Evolutionary conservation across 352 stramenopile species (phyloP), one percentile per base, ranked within the genome.

Genomic region (Phytophthora chlamydospora): DNA sequence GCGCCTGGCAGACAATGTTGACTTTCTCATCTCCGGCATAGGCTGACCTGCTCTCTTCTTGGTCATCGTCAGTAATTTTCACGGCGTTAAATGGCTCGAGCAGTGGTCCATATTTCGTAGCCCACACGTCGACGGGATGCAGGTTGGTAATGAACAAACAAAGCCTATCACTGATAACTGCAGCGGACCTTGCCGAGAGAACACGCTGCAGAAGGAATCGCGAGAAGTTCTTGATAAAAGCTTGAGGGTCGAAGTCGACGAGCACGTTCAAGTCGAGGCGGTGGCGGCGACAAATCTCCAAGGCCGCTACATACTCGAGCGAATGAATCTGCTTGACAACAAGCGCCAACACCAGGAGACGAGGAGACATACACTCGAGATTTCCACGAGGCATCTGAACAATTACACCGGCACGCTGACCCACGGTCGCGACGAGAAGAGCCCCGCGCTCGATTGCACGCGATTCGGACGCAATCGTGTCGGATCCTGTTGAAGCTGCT

Each of bases 381-480:
- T 95, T 95, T 31, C 86, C 86, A 9, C 86, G 83, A 14, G 82
- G 78, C 70, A 92, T 81, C 60, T 95, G 82, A 32, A 93, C 62
- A 48, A 93, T 66, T 5, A 91, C 82, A 41, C 70, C 78, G 4
- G 83, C 78, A 40, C 73, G 66, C 29, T 86, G 67, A 21, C 70
- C 69, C 5, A 90, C 46, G 3, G 82, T 76, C 6, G 72, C 82
- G 13, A 95, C 76, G 7, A 95, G 65, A 6, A 73, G 66, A 11
- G 86, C 76, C 2, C 86, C 86, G 13, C 78, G 83, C 29, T 93
- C 86, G 32, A 93, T 69, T n/a, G 68, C 58, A 2, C 83, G 76
- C 10, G 70, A 50, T 55, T 85, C 78, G 32, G 45, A 68, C 4
- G 52, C 55, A 41, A 73, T 19, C 39, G 41, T 33, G 66, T 74